Conservation (phyloP, 768 basidiomycete species). For the Naematelia encephala region DNA sequence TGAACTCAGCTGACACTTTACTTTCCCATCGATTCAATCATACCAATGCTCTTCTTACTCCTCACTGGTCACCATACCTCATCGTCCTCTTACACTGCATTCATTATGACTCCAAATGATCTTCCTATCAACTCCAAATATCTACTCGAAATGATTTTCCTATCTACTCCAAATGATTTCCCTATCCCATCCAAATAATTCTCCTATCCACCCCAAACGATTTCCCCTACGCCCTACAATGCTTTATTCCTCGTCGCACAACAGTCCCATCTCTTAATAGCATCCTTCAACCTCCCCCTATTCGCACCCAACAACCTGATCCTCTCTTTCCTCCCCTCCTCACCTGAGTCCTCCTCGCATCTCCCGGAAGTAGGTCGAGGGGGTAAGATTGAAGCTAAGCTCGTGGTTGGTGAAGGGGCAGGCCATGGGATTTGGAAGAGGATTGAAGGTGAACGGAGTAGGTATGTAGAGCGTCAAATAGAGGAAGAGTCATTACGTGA, state of each 20-base stretch:
- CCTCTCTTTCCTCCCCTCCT: slow-evolving; percentile 29
- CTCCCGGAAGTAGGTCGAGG: slow-evolving; percentile 37
- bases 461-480: slow-evolving; percentile 17
- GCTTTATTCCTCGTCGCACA: neutral
- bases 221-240: neutral
- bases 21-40: no score
- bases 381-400: slow-evolving; percentile 28
- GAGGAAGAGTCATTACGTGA: slow-evolving; percentile 36
- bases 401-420: slow-evolving; percentile 37
- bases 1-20: no score
- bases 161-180: no score
- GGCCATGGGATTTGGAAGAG: slow-evolving; percentile 40
- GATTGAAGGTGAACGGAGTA: slow-evolving; percentile 36
- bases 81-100: no score
- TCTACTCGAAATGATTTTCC: no score
- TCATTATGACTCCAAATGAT: no score
- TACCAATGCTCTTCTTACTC: no score
- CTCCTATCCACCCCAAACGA: neutral
- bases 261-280: slow-evolving; percentile 21
- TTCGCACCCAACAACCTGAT: slow-evolving; percentile 37
- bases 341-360: neutral
- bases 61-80: no score
- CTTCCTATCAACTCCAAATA: no score
- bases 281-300: slow-evolving; percentile 38
- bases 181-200: neutral